A percentile compares a stretch with the other conserved stretches of the same genome.
Evolutionary conservation across 2,329 filamentous ascomycete genomes (phyloP).

Genomic region (Neospermospora avenae): DNA sequence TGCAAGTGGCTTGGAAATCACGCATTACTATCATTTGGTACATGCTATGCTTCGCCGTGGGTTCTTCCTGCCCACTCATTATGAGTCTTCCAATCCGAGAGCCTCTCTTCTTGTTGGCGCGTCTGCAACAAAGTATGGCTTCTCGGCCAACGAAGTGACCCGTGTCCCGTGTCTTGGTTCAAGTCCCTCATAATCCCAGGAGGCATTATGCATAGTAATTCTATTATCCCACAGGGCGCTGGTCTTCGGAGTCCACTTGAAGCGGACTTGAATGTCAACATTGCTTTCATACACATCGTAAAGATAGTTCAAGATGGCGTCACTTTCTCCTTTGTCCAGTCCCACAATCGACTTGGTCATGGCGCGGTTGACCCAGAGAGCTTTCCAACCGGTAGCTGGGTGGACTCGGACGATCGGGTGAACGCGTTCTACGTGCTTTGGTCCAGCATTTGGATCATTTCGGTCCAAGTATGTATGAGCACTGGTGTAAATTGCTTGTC

Average conservation of each 20-base stretch:
- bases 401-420: constrained; percentile 70
- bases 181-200: constrained; percentile 67
- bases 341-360: constrained; percentile 69
- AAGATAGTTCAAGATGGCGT: constrained; percentile 63
- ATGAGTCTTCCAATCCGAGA: constrained; percentile 55
- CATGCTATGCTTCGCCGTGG: no score
- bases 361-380: constrained; percentile 67
- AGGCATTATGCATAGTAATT: constrained; percentile 71
- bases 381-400: constrained; percentile 72
- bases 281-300: constrained; percentile 65
- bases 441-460: constrained; percentile 56
- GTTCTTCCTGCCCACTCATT: no score
- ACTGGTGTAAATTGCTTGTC: constrained; percentile 60
- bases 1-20: not conserved
- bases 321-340: constrained; percentile 65
- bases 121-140: constrained; percentile 61
- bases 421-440: constrained; percentile 62
- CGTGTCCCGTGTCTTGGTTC: constrained; percentile 69
- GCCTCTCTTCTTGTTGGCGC: constrained; percentile 66
- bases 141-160: constrained; percentile 68
- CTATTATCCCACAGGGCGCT: constrained; percentile 69
- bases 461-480: constrained; percentile 67
- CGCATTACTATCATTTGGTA: not conserved
- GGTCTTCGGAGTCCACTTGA: constrained; percentile 65
- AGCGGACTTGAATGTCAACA: constrained; percentile 68